Base-by-base conservation (phyloP, 1,139 yeast genomes). In the Debaryomyces sp. region DNA sequence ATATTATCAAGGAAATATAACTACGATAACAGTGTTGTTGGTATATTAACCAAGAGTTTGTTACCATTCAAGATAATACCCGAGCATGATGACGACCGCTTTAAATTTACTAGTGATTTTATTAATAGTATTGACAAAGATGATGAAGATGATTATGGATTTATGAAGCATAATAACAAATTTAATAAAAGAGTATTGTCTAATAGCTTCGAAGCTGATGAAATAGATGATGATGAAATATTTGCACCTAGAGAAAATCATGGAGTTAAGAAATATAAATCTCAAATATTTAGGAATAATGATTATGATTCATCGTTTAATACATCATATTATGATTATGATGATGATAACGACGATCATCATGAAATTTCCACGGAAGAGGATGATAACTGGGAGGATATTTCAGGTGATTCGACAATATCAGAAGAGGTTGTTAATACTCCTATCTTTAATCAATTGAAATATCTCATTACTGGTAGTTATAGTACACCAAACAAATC, bases 61-160 rank as follows among this genome's bases (percentile, higher is more conserved):
- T 44, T 60, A 22, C 46, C 46, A 15, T 30, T 38, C 12, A 23
- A 39, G 12, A 17, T 29, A 9, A 21, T 41, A 37, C 51, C 47
- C 7, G 41, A 41, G 48, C 56, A 56, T 30, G 56, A 53, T 21
- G 43, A 41, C 9, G 42, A 39, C 29, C 24, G 33, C 13, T 41
- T 41, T 17, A 21, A 30, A 10, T 39, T 47, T 23, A 57, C 49
- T 27, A 52, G 54, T 41, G 58, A 57, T 36, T 22, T 22, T 21
- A 41, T 41, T 10, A 30, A 41, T 18, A 41, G 29, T 13, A 30
- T 41, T 30, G 44, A 49, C 13, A 51, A 51, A 27, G 58, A 56
- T 7, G 61, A 61, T 34, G 69, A 65, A 46, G 76, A 71, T 54
- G 73, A 67, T 46, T 70, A 71, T 52, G 77, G 76, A 10, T 70